phyloP scores from a whole-genome alignment of 2,329 filamentous ascomycete genomes.

The Hypoxylon sp. region DNA sequence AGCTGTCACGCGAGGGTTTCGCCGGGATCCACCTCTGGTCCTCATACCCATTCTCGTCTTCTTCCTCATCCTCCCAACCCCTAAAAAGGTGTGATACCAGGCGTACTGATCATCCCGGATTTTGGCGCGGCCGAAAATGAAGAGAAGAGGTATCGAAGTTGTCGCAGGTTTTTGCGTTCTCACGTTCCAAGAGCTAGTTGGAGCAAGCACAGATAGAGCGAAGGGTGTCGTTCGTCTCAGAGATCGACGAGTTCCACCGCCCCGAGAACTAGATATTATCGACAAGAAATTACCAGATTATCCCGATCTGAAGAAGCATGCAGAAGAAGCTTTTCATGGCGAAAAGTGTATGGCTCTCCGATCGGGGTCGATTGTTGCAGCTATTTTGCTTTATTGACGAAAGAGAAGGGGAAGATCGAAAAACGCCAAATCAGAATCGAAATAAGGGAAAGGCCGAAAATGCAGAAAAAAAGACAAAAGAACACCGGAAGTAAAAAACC shows the following conservation, averaged over 20 bases:
- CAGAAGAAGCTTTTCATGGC: conserved; percentile 13
- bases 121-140: conserved; percentile 28
- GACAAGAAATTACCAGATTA: conserved; percentile 49
- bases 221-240: conserved; percentile 17
- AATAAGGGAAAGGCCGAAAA: conserved; percentile 41
- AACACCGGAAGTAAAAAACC: conserved; percentile 21
- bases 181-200: conserved; percentile 27
- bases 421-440: conserved; percentile 34
- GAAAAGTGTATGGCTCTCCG: conserved; percentile 4
- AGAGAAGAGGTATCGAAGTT: conserved; percentile 44
- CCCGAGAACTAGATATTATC: conserved; percentile 48
- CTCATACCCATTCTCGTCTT: background rate
- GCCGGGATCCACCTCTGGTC: conserved; percentile 25
- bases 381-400: conserved; percentile 16
- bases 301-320: conserved; percentile 39
- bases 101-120: conserved; percentile 44
- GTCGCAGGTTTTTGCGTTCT: conserved; percentile 28
- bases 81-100: conserved; percentile 39
- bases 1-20: conserved; percentile 18
- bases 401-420: conserved; percentile 27
- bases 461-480: conserved; percentile 17
- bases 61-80: conserved; percentile 7
- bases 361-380: conserved; percentile 26
- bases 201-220: conserved; percentile 4
- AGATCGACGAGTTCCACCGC: background rate